A percentile compares a stretch with the other conserved stretches of the same genome.
Conservation (phyloP, 2,329 filamentous ascomycete species). For the Neofusicoccum kwambonambiense region DNA sequence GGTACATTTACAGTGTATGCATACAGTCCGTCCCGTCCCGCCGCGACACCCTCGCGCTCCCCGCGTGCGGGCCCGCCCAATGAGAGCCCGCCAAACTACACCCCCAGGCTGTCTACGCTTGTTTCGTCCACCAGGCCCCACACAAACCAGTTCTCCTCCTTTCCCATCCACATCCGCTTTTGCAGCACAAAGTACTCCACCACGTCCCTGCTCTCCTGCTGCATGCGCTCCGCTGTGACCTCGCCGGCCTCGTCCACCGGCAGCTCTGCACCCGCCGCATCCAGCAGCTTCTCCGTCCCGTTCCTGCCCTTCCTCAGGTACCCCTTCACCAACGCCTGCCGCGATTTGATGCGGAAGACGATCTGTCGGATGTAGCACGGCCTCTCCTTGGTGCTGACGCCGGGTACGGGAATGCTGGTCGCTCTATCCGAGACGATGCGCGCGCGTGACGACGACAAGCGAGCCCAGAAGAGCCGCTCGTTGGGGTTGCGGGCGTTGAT, state of each 20-base stretch:
- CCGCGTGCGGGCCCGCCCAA: too few species aligned
- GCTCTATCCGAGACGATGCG: constrained; percentile 58
- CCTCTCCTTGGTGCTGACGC: constrained; percentile 25
- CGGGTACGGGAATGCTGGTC: constrained; percentile 44
- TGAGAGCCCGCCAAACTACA: too few species aligned
- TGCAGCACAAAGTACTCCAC: constrained; percentile 66
- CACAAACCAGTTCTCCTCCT: constrained; percentile 58
- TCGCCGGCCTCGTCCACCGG: constrained; percentile 9
- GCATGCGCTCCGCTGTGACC: constrained; percentile 12
- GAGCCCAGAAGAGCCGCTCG: constrained; percentile 48
- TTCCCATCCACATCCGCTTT: constrained; percentile 46
- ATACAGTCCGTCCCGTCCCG: not conserved
- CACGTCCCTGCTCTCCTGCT: constrained; percentile 44
- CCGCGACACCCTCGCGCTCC: constrained; percentile 18
- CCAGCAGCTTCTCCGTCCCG: constrained; percentile 27
- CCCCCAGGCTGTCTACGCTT: constrained; percentile 21
- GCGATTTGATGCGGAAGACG: constrained; percentile 60
- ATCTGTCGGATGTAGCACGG: constrained; percentile 53
- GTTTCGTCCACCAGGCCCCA: constrained; percentile 63
- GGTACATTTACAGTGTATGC: not conserved
- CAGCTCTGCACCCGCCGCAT: constrained; percentile 9
- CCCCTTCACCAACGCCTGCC: constrained; percentile 42
- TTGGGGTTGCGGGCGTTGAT: constrained; percentile 53
- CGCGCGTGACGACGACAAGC: constrained; percentile 37
- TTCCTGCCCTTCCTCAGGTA: constrained; percentile 36